A percentile compares a stretch with the other conserved stretches of the same genome.
Conservation (phyloP, 2,329 filamentous ascomycete species). For the Canariomyces notabilis region DNA sequence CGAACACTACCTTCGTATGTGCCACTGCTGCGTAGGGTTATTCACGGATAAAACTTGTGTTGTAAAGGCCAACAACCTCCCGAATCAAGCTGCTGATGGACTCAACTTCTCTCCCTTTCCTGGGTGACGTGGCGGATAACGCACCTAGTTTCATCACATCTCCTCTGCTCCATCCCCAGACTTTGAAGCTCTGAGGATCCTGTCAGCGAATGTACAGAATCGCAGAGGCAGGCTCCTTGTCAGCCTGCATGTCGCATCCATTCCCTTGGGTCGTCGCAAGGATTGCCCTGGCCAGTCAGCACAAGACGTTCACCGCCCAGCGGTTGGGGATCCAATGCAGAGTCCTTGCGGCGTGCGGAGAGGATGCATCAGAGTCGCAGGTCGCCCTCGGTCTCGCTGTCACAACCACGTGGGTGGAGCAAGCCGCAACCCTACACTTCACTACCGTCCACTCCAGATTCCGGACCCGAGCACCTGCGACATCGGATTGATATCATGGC, state of each 20-base stretch:
- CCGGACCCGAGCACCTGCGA: neutral
- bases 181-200: neutral
- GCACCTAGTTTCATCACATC: neutral
- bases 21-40: no score
- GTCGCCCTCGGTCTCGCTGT: neutral
- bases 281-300: conserved; percentile 2
- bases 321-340: conserved; percentile 1
- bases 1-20: no score
- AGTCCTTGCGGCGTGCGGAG: neutral
- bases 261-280: conserved; percentile 11
- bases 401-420: neutral
- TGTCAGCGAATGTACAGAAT: neutral
- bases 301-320: conserved; percentile 1
- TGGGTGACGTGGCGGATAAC: no score
- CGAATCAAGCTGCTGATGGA: no score
- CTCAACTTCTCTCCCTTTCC: no score
- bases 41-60: no score
- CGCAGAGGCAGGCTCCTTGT: neutral
- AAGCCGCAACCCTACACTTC: neutral
- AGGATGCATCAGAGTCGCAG: neutral
- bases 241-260: conserved; percentile 15
- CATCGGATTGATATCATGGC: conserved; percentile 6
- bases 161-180: neutral
- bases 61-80: no score
- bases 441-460: no score